Evolutionary conservation across 2,329 filamentous ascomycete species (phyloP).

Genomic region (Tricladium varicosporioides): DNA sequence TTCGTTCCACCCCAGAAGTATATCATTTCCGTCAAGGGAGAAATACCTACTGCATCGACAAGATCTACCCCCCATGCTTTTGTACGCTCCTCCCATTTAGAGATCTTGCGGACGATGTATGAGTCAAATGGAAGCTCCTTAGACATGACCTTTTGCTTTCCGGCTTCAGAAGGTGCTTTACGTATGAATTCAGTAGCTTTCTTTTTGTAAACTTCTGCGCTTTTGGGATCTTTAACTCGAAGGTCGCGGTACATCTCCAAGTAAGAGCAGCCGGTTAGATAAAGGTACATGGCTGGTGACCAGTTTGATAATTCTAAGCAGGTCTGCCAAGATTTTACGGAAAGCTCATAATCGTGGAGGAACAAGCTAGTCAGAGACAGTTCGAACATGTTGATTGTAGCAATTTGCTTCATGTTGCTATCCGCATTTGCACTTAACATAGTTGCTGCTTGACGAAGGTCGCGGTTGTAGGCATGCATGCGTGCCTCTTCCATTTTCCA

Average conservation of each 20-base stretch:
- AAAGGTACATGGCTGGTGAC: constrained; percentile 88
- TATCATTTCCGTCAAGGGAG: constrained; percentile 84
- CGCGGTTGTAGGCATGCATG: constrained; percentile 64
- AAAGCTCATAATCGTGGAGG: constrained; percentile 71
- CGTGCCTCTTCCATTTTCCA: constrained; percentile 90
- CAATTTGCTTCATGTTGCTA: constrained; percentile 82
- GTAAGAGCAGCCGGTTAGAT: constrained; percentile 76
- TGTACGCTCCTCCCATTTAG: constrained; percentile 82
- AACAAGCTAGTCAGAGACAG: constrained; percentile 76
- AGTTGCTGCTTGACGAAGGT: constrained; percentile 65
- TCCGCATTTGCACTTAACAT: constrained; percentile 58
- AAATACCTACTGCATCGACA: constrained; percentile 76
- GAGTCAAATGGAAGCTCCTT: constrained; percentile 86
- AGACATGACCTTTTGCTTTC: constrained; percentile 88
- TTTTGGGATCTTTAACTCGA: constrained; percentile 41
- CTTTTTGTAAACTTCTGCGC: constrained; percentile 56
- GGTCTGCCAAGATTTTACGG: constrained; percentile 70
- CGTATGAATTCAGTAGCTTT: constrained; percentile 68
- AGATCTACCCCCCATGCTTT: constrained; percentile 65
- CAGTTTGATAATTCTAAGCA: constrained; percentile 84
- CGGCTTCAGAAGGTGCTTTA: constrained; percentile 70
- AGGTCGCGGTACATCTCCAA: constrained; percentile 76
- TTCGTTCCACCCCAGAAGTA: constrained; percentile 92
- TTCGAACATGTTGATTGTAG: constrained; percentile 83
- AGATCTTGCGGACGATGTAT: constrained; percentile 78